Percentiles rank a stretch among this genome's conserved stretches.
phyloP scores from a whole-genome alignment of 2,329 filamentous ascomycete species.

The Neonectria hederae region DNA sequence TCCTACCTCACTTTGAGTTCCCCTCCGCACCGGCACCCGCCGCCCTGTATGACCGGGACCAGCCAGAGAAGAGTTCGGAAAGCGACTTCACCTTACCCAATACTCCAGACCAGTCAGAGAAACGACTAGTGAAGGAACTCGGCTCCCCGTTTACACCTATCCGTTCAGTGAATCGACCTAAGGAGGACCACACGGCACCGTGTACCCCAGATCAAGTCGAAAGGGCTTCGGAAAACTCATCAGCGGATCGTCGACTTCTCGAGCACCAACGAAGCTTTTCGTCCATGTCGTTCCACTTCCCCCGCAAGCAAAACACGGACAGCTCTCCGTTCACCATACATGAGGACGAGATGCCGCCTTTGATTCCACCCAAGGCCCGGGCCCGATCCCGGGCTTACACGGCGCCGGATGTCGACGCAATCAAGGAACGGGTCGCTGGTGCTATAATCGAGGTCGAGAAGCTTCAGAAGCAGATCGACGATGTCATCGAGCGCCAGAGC shows the following conservation, averaged over 20 bases:
- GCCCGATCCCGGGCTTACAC: constrained; percentile 54
- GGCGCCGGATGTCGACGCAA: constrained; percentile 58
- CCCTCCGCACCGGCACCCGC: constrained; percentile 49
- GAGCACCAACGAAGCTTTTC: constrained; percentile 58
- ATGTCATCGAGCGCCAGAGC: constrained; percentile 68
- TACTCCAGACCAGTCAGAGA: constrained; percentile 13
- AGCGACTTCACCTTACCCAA: background rate
- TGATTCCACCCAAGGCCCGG: constrained; percentile 55
- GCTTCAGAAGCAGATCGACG: constrained; percentile 67
- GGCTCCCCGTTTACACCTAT: constrained; percentile 13
- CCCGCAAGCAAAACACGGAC: constrained; percentile 53
- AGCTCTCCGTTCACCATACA: constrained; percentile 35
- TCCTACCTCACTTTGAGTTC: constrained; percentile 62
- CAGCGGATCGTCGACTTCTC: constrained; percentile 40
- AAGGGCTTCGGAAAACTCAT: constrained; percentile 6
- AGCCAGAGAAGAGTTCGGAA: constrained; percentile 37
- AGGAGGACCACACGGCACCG: background rate
- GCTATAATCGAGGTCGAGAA: constrained; percentile 68
- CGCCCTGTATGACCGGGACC: constrained; percentile 46
- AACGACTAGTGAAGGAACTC: constrained; percentile 1
- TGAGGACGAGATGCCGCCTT: constrained; percentile 42
- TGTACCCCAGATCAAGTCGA: constrained; percentile 7
- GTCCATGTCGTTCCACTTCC: constrained; percentile 66
- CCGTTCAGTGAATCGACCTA: constrained; percentile 3
- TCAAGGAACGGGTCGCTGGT: constrained; percentile 65